A percentile compares a stretch with the other conserved stretches of the same genome.
These are phyloP conservation scores for Bacterosira constricta DNA, from an alignment of 108 stramenopile genomes.

Conservation along the genomic window DNA sequence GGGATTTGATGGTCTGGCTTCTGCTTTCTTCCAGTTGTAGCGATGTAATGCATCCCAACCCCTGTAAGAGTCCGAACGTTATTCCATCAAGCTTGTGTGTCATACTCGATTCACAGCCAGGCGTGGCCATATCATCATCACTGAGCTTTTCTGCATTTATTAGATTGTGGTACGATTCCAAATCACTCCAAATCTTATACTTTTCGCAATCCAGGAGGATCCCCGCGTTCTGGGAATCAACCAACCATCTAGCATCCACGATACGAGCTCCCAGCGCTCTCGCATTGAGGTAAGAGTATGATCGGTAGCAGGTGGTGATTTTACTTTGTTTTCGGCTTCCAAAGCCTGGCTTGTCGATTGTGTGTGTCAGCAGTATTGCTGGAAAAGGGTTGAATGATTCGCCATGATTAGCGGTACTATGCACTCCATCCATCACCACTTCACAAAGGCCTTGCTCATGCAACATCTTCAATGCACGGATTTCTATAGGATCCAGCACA, in stretches of 20 bases:
- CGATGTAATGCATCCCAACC: not conserved
- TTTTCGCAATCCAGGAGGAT: slow-evolving; percentile 7
- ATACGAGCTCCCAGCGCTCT: slow-evolving; percentile 14
- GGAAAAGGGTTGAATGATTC: not conserved
- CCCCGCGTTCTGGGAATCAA: slow-evolving; percentile 24
- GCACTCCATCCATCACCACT: slow-evolving; percentile 12
- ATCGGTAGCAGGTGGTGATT: slow-evolving; percentile 2
- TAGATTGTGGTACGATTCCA: slow-evolving; percentile 12
- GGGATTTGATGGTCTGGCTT: not conserved
- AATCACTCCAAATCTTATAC: slow-evolving; percentile 19
- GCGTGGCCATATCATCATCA: not conserved
- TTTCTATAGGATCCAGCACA: slow-evolving; percentile 14
- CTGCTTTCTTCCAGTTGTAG: not conserved
- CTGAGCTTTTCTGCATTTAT: not conserved
- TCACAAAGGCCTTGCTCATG: slow-evolving; percentile 1
- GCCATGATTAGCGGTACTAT: not conserved
- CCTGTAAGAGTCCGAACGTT: not conserved
- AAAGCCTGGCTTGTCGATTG: slow-evolving; percentile 17
- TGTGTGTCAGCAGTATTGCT: slow-evolving; percentile 23
- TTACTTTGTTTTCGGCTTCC: not conserved
- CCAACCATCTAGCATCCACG: slow-evolving; percentile 29
- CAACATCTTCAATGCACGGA: slow-evolving; percentile 5
- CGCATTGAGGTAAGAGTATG: slow-evolving; percentile 25
- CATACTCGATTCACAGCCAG: not conserved
- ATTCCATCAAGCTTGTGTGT: not conserved